phyloP scores from a whole-genome alignment of 345 rosid species.

The Linum usitatissimum region DNA sequence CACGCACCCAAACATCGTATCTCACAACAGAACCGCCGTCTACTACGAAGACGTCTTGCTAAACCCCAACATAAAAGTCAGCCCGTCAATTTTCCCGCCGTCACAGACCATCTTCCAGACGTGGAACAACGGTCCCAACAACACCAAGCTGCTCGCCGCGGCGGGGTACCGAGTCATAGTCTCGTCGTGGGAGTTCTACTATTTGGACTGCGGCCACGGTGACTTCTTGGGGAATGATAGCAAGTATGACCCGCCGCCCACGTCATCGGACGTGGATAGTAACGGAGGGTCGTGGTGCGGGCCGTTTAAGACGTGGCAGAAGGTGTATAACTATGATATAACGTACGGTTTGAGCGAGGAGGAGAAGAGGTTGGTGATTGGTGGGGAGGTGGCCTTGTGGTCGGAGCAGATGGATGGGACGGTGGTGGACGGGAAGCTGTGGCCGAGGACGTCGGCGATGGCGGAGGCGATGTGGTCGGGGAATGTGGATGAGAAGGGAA shows the following conservation, averaged over 20 bases:
- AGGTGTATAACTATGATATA: slow-evolving; percentile 68
- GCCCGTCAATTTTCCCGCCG: slow-evolving; percentile 37
- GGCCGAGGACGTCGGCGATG: slow-evolving; percentile 83
- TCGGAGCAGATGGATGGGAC: slow-evolving; percentile 81
- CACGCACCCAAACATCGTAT: slow-evolving; percentile 53
- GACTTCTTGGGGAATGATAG: slow-evolving; percentile 65
- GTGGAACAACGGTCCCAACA: slow-evolving; percentile 64
- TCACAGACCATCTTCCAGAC: slow-evolving; percentile 66
- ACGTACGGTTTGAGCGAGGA: slow-evolving; percentile 51
- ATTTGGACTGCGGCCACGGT: slow-evolving; percentile 82
- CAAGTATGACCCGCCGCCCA: slow-evolving; percentile 36
- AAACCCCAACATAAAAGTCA: slow-evolving; percentile 39
- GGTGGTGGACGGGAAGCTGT: slow-evolving; percentile 50
- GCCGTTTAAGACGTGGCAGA: slow-evolving; percentile 91
- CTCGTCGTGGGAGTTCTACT: slow-evolving; percentile 75
- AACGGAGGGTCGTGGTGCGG: slow-evolving; percentile 73
- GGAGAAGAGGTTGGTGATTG: slow-evolving; percentile 62
- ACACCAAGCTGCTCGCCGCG: slow-evolving; percentile 51
- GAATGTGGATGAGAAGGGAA: slow-evolving; percentile 50
- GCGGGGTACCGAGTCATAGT: slow-evolving; percentile 73
- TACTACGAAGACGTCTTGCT: slow-evolving; percentile 81
- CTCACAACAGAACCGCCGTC: slow-evolving; percentile 58
- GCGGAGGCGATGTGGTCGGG: slow-evolving; percentile 88
- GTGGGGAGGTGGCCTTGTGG: slow-evolving; percentile 89
- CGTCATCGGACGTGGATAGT: slow-evolving; percentile 3